phyloP scores from a whole-genome alignment of 352 stramenopile species.

The Globisporangium nodosum region DNA sequence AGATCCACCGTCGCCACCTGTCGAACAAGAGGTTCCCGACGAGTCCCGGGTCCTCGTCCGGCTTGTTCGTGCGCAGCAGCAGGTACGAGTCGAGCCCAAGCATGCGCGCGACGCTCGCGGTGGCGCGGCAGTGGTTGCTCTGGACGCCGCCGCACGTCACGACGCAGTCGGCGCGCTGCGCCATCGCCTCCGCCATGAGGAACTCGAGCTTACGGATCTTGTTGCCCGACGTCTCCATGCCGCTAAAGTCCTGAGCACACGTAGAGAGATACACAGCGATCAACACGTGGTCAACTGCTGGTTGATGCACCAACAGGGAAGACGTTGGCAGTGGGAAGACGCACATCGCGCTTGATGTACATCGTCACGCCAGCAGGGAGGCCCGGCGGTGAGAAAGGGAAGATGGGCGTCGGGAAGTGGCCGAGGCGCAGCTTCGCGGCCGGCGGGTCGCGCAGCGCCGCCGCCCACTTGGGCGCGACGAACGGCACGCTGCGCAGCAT shows the following conservation, averaged over 20 bases:
- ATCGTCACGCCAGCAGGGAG: slow-evolving; percentile 63
- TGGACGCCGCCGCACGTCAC: slow-evolving; percentile 92
- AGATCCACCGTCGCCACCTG: slow-evolving; percentile 42
- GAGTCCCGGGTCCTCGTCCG: slow-evolving; percentile 59
- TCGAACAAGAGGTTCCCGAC: slow-evolving; percentile 79
- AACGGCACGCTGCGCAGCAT: slow-evolving; percentile 72
- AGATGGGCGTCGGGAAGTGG: slow-evolving; percentile 80
- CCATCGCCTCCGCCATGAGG: slow-evolving; percentile 87
- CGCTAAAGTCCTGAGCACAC: slow-evolving; percentile 65
- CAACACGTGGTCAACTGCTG: too few species aligned
- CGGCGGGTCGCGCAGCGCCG: slow-evolving; percentile 37
- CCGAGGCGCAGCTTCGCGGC: slow-evolving; percentile 48
- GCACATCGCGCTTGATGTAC: slow-evolving; percentile 82
- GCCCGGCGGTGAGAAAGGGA: slow-evolving; percentile 63
- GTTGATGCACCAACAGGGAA: not conserved
- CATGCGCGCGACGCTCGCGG: slow-evolving; percentile 80
- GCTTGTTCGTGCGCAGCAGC: slow-evolving; percentile 81
- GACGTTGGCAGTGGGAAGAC: not conserved
- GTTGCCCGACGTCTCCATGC: slow-evolving; percentile 91
- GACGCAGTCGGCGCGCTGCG: slow-evolving; percentile 79
- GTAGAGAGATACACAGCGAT: too few species aligned
- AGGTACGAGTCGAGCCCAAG: slow-evolving; percentile 90
- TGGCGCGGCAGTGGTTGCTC: slow-evolving; percentile 92
- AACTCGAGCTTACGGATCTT: slow-evolving; percentile 96
- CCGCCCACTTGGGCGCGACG: slow-evolving; percentile 50